Conservation (phyloP, 176 grass and related monocot genomes). For the Zoysia japonica region DNA sequence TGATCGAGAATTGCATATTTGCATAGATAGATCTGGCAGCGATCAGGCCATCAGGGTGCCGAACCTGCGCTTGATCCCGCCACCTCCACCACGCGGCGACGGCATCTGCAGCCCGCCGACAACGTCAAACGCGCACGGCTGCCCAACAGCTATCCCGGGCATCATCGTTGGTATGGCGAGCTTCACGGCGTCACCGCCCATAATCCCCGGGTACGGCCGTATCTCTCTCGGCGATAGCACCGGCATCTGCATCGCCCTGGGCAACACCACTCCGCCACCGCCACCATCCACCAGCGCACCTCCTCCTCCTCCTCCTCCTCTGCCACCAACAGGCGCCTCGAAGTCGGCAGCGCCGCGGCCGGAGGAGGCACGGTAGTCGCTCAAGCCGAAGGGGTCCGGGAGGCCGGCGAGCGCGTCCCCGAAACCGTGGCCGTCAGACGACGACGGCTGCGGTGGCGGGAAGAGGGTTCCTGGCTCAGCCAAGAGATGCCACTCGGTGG, state of each 20-base stretch:
- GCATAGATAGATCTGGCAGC: conserved; percentile 49
- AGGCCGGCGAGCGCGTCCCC: conserved; percentile 63
- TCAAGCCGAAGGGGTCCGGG: conserved; percentile 55
- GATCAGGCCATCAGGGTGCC: conserved; percentile 19
- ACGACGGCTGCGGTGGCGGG: conserved; percentile 31
- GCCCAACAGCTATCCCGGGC: conserved; percentile 32
- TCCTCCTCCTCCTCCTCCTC: not conserved
- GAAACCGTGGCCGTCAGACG: conserved; percentile 41
- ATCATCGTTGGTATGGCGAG: conserved; percentile 34
- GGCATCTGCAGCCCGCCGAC: conserved; percentile 58
- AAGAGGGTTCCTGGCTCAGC: conserved; percentile 36
- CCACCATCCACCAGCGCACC: not conserved
- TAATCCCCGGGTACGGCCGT: conserved; percentile 46
- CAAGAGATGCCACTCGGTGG: conserved; percentile 45
- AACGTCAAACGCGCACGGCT: conserved; percentile 40
- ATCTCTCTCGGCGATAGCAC: conserved; percentile 45
- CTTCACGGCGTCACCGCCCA: conserved; percentile 29
- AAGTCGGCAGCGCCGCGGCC: conserved; percentile 14
- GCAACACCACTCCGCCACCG: conserved; percentile 12
- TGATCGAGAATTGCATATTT: conserved; percentile 29
- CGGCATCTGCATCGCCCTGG: conserved; percentile 37
- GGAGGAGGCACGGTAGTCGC: conserved; percentile 30
- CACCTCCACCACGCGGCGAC: conserved; percentile 40
- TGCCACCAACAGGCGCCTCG: conserved; percentile 11
- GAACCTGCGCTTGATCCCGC: conserved; percentile 81